Conservation (phyloP, 2,329 filamentous ascomycete genomes). For the Onygenales sp. region DNA sequence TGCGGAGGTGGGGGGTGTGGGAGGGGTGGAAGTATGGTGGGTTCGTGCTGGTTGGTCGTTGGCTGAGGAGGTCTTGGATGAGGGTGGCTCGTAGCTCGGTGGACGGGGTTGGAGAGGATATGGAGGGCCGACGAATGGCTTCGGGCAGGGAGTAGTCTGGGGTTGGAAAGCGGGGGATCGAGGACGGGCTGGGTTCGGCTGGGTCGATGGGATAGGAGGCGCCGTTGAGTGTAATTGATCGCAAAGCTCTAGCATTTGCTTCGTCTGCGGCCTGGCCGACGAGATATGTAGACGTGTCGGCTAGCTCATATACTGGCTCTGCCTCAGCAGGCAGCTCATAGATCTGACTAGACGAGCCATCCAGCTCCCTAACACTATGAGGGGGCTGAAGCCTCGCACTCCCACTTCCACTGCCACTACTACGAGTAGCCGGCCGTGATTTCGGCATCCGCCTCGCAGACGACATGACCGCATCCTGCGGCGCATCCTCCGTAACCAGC, state of each 20-base stretch:
- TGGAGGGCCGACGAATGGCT: background rate
- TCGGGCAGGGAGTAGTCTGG: slow-evolving; percentile 1
- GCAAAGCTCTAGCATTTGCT: slow-evolving; percentile 26
- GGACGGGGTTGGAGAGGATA: slow-evolving; percentile 12
- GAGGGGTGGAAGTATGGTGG: slow-evolving; percentile 42
- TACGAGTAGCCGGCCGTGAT: no score
- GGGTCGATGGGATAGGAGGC: no score
- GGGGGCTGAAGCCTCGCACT: slow-evolving; percentile 15
- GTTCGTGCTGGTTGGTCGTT: slow-evolving; percentile 25
- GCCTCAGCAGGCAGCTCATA: slow-evolving; percentile 26
- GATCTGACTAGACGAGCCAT: slow-evolving; percentile 18
- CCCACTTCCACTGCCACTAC: background rate
- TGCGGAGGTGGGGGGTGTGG: slow-evolving; percentile 45
- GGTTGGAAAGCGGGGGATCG: background rate
- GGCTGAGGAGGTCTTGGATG: slow-evolving; percentile 30
- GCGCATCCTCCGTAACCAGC: slow-evolving; percentile 40
- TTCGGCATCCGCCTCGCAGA: slow-evolving; percentile 8
- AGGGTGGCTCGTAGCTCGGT: slow-evolving; percentile 18
- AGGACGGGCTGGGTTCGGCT: no score
- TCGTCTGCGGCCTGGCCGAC: background rate
- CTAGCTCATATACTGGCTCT: slow-evolving; percentile 25
- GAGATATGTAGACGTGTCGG: slow-evolving; percentile 18
- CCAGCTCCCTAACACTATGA: slow-evolving; percentile 17
- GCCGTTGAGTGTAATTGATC: slow-evolving; percentile 12
- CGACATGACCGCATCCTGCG: slow-evolving; percentile 19